Evolutionary conservation across 1,139 yeast species (phyloP).

Genomic region (Taphrina deformans): DNA sequence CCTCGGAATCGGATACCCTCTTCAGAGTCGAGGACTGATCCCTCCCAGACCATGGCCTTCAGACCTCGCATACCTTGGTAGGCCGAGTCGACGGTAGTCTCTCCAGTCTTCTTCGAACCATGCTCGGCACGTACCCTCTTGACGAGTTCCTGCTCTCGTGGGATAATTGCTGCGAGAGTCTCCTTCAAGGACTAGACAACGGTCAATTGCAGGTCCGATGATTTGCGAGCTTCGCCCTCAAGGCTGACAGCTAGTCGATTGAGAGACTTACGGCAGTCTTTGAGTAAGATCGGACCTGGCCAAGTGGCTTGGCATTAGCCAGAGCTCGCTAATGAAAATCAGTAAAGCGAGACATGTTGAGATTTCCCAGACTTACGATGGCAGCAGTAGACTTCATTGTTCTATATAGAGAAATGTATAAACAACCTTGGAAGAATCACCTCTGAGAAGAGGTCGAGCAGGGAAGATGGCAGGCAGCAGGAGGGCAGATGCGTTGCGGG

Average conservation of each 20-base stretch:
- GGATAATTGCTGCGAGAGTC: conserved; percentile 88
- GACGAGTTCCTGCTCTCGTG: conserved; percentile 88
- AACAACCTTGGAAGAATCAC: not conserved
- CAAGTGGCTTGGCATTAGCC: conserved; percentile 20
- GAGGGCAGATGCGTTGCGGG: not conserved
- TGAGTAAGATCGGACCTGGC: conserved; percentile 23
- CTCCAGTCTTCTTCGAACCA: conserved; percentile 85
- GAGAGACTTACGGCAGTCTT: conserved; percentile 14
- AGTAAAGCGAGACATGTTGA: too few relatives aligned
- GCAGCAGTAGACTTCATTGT: conserved; percentile 14
- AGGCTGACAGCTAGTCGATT: too few relatives aligned
- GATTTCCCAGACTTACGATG: conserved; percentile 6
- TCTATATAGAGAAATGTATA: not conserved
- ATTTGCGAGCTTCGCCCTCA: too few relatives aligned
- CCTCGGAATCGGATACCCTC: conserved; percentile 99
- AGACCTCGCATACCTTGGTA: conserved; percentile 99
- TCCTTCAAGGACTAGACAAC: conserved; percentile 63
- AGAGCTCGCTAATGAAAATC: conserved; percentile 1
- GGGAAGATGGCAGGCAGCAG: not conserved
- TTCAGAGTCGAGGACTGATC: conserved; percentile 94
- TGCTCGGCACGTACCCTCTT: conserved; percentile 84
- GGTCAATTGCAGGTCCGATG: too few relatives aligned
- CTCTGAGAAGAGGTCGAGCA: not conserved
- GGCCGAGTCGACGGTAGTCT: conserved; percentile 91
- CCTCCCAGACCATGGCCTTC: conserved; percentile 98